Base-by-base conservation (phyloP, 495 filamentous ascomycete genomes). In the Penicillium chermesinum region DNA sequence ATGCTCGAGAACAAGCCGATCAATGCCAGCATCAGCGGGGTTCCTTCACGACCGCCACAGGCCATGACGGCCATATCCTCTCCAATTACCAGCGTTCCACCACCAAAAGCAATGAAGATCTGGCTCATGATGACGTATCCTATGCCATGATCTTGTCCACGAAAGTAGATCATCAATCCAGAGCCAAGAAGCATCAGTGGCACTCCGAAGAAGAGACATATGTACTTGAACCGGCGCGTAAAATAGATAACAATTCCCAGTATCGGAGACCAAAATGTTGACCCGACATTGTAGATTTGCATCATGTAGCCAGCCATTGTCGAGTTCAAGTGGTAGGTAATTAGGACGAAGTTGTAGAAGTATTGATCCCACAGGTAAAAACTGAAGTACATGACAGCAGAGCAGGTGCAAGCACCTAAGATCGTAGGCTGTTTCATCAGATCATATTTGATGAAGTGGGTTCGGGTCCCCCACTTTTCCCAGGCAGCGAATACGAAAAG, bases 41-140 rank as follows among this genome's bases (percentile, higher is more conserved):
- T 76, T 40, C 85, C 72, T 43, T 88, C 76, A 2, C 76, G 67
- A 17, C 67, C 66, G 5, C 80, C 75, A 3, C 77, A 79, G 0
- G 86, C 83, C 84, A 89, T 86, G 63, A 81, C 80, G 3, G 84
- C 85, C 62, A 89, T 85, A 49, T 90, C 80, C 53, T 85, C 75
- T 41, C 71, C 74, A 57, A 89, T 85, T 44, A 89, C 67, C 5
- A 85, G 57, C 2, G 77, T 82, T 25, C 82, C 81, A 14, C 83
- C 85, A 12, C 74, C 71, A 44, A 91, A 79, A 20, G 86, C 81
- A 54, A 89, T 87, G 66, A 89, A 83, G 58, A 90, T 85, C 63
- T 90, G 84, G 57, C 79, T 85, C 82, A 89, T 87, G 57, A 88
- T 68, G 25, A 91, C 68, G 62, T 84, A 87, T 18, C 83, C 85